A percentile compares a stretch with the other conserved stretches of the same genome.
Evolutionary conservation across 176 grass and related monocot genomes (phyloP).

Genomic region (Tillandsia leiboldiana): DNA sequence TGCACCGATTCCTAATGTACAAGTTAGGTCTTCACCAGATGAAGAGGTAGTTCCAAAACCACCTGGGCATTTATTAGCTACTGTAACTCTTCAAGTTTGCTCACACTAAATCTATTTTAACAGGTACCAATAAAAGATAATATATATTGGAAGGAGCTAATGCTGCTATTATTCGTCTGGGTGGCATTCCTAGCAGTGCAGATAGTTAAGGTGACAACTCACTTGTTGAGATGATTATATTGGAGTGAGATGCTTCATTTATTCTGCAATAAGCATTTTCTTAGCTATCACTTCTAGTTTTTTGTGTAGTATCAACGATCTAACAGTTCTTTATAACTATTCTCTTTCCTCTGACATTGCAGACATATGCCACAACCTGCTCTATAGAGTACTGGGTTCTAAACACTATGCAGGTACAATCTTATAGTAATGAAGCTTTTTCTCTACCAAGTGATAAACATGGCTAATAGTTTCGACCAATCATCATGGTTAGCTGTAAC

Average conservation of each 20-base stretch:
- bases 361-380: conserved; percentile 14
- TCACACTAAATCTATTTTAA: background rate
- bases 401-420: conserved; percentile 13
- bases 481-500: too few relatives aligned
- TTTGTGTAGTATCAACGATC: background rate
- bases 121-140: conserved; percentile 14
- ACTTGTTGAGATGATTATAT: too few relatives aligned
- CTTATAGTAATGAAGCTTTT: background rate
- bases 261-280: too few relatives aligned
- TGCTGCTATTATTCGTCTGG: conserved; percentile 20
- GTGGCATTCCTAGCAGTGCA: conserved; percentile 15
- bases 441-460: background rate
- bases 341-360: background rate
- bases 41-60: background rate
- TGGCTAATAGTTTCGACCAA: too few relatives aligned
- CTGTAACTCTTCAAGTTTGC: background rate
- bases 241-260: too few relatives aligned
- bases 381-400: conserved; percentile 22
- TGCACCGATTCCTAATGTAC: conserved; percentile 2
- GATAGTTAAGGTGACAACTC: conserved; percentile 10
- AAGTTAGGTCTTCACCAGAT: conserved; percentile 3
- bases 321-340: background rate
- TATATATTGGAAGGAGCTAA: conserved; percentile 8
- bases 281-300: background rate
- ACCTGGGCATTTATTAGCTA: background rate